A percentile compares a stretch with the other conserved stretches of the same genome.
Evolutionary conservation across 768 basidiomycete genomes (phyloP).

Genomic region (Auricularia auricula-judae): DNA sequence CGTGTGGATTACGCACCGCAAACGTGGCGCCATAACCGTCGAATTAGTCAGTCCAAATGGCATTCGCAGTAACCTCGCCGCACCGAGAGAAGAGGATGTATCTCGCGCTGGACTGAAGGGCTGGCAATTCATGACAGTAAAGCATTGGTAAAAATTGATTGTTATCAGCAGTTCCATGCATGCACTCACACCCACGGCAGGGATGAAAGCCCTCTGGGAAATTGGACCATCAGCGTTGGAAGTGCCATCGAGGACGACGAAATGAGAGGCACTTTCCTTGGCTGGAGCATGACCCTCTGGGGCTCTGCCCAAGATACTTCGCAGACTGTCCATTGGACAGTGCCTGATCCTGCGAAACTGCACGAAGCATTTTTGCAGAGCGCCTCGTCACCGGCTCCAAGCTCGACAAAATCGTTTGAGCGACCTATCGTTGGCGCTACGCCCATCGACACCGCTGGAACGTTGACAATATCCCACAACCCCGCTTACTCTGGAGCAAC

Average conservation of each 20-base stretch:
- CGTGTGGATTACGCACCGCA: conserved; percentile 31
- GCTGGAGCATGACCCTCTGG: conserved; percentile 94
- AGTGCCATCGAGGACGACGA: background rate
- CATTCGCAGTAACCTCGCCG: conserved; percentile 30
- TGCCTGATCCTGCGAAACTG: conserved; percentile 6
- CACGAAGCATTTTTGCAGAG: background rate
- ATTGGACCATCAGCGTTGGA: conserved; percentile 49
- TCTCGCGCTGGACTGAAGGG: conserved; percentile 27
- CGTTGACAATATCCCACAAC: too few species aligned
- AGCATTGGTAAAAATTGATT: conserved; percentile 29
- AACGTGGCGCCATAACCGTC: conserved; percentile 36
- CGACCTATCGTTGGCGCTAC: too few species aligned
- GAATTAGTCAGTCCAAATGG: conserved; percentile 32
- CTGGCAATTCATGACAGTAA: conserved; percentile 41
- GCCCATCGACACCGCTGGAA: too few species aligned
- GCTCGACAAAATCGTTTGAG: background rate
- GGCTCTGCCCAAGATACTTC: conserved; percentile 74
- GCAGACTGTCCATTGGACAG: conserved; percentile 35
- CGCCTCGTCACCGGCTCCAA: background rate
- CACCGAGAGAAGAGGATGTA: conserved; percentile 28
- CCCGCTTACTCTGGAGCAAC: too few species aligned
- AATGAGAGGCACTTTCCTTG: conserved; percentile 57
- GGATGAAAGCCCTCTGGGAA: conserved; percentile 38
- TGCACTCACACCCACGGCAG: conserved; percentile 13
- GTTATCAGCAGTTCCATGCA: conserved; percentile 7